Evolutionary conservation across 2,329 filamentous ascomycete genomes (phyloP).

Genomic region (Tricladium varicosporioides): DNA sequence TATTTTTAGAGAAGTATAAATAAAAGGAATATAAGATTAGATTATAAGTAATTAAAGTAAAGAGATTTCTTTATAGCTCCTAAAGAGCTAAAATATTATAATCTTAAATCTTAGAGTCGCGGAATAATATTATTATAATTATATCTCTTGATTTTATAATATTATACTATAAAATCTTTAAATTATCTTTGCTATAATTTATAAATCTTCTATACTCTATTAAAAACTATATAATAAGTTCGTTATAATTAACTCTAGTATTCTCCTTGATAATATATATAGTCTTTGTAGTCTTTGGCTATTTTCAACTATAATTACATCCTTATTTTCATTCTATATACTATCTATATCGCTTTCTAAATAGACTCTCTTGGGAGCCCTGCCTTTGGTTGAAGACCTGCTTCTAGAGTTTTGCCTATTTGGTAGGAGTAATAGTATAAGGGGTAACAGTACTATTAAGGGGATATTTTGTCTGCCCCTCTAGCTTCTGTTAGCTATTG

Average conservation of each 20-base stretch:
- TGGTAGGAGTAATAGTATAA: no score
- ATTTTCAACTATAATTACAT: slow-evolving; percentile 8
- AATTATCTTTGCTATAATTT: not conserved
- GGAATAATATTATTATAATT: slow-evolving; percentile 26
- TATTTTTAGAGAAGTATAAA: slow-evolving; percentile 19
- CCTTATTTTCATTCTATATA: slow-evolving; percentile 7
- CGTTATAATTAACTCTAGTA: slow-evolving; percentile 10
- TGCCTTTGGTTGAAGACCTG: no score
- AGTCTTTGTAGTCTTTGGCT: slow-evolving; percentile 7
- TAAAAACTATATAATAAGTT: slow-evolving; percentile 12
- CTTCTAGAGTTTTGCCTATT: no score
- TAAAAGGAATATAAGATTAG: slow-evolving; percentile 23
- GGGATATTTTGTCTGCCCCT: no score
- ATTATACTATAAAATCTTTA: slow-evolving; percentile 5
- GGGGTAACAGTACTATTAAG: no score
- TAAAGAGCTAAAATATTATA: slow-evolving; percentile 28
- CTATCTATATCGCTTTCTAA: not conserved
- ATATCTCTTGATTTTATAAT: slow-evolving; percentile 16
- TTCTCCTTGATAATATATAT: slow-evolving; percentile 4
- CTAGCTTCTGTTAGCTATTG: no score
- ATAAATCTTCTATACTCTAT: slow-evolving; percentile 8
- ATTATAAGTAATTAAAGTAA: slow-evolving; percentile 26
- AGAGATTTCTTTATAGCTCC: slow-evolving; percentile 26
- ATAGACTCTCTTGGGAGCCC: slow-evolving; percentile 8
- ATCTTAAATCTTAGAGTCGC: slow-evolving; percentile 21